These are phyloP conservation scores for Solanum paucissectum DNA, from an alignment of 257 asterid genomes.

Conservation along the genomic window DNA sequence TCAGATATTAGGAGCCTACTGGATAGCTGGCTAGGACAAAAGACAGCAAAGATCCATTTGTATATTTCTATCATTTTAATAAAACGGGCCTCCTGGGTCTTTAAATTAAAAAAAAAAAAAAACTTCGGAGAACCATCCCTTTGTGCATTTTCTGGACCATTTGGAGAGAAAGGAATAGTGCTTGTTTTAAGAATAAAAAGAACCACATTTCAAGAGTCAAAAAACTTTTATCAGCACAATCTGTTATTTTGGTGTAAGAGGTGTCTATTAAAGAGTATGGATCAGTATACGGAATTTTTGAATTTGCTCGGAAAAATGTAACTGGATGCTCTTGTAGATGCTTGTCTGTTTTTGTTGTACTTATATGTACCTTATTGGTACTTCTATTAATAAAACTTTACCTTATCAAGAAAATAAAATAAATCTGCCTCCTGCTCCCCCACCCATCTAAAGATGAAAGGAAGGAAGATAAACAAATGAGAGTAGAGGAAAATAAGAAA, in stretches of 20 bases:
- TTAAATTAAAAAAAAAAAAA: not conserved
- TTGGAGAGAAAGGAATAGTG: not conserved
- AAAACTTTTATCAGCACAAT: not conserved
- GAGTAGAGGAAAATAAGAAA: not conserved
- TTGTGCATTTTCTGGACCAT: not conserved
- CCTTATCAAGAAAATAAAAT: not conserved
- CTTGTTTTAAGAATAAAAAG: not conserved
- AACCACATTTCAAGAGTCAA: not conserved
- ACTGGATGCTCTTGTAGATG: not conserved
- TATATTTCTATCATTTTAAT: too few species aligned
- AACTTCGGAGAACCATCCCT: not conserved
- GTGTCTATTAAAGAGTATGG: not conserved
- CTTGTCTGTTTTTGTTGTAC: not conserved
- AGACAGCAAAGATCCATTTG: not conserved
- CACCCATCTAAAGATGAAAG: not conserved
- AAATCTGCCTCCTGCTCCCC: not conserved
- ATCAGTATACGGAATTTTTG: not conserved
- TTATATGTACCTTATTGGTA: not conserved
- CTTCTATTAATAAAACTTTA: not conserved
- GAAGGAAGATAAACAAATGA: slow-evolving; percentile 1
- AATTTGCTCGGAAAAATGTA: not conserved
- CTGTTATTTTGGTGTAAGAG: not conserved
- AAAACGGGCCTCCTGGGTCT: too few species aligned
- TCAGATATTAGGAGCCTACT: not conserved
- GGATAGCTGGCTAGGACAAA: not conserved